Conservation (phyloP, 331 rosid species). For the Cydonia oblonga region DNA sequence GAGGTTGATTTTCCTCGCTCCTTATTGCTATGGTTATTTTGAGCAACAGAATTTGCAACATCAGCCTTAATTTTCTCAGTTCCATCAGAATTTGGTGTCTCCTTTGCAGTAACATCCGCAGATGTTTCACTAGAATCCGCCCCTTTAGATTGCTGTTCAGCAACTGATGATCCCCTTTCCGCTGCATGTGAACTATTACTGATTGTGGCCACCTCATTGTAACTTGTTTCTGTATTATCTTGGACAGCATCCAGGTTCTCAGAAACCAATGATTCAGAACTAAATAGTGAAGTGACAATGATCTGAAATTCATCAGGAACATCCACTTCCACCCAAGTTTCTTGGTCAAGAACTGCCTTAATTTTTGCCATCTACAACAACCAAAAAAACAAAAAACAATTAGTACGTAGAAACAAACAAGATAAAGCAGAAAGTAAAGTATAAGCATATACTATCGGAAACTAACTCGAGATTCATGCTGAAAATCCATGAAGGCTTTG, state of each 20-base stretch:
- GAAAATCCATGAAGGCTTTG: slow-evolving; percentile 91
- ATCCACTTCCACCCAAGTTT: slow-evolving; percentile 98
- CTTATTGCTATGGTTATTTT: slow-evolving; percentile 41
- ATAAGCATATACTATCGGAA: slow-evolving; percentile 1
- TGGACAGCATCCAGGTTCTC: slow-evolving; percentile 39
- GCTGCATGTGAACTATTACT: slow-evolving; percentile 20
- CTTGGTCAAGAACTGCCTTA: slow-evolving; percentile 94
- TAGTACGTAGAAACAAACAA: not conserved
- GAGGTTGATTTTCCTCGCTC: slow-evolving; percentile 71
- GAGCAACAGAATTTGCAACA: slow-evolving; percentile 27
- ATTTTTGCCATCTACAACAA: slow-evolving; percentile 73
- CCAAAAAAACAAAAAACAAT: not conserved
- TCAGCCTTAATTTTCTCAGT: slow-evolving; percentile 35
- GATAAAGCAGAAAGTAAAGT: not conserved
- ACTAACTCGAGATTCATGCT: slow-evolving; percentile 98
- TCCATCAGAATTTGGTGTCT: slow-evolving; percentile 16
- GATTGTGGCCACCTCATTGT: slow-evolving; percentile 31
- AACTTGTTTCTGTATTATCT: slow-evolving; percentile 29
- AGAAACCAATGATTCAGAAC: slow-evolving; percentile 38
- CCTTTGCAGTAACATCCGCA: slow-evolving; percentile 13
- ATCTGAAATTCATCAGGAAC: slow-evolving; percentile 97
- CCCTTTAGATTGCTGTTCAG: slow-evolving; percentile 30
- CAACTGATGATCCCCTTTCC: slow-evolving; percentile 23
- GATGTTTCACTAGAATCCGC: slow-evolving; percentile 37
- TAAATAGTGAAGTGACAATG: slow-evolving; percentile 42